Base-by-base conservation (phyloP, 2,329 filamentous ascomycete genomes). In the Neodidymelliopsis sp. region DNA sequence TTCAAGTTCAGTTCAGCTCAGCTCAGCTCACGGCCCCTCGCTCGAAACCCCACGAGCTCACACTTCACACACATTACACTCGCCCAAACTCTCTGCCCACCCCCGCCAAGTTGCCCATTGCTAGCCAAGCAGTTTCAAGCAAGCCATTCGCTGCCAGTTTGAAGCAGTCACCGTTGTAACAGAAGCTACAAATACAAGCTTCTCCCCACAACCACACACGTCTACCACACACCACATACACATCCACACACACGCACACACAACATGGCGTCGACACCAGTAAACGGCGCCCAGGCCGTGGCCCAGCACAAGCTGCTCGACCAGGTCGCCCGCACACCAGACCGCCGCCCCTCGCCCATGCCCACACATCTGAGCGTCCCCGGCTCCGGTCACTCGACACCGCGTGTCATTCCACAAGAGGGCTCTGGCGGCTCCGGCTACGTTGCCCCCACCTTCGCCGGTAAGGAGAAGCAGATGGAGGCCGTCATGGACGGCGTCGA, bases 381-480 rank as follows among this genome's bases (percentile, higher is more conserved):
- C 11, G 79, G 83, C 47, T 73, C 76, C 66, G 75, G 64, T 53
- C 73, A 62, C 77, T 81, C 68, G 75, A 81, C 71, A 82, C 86
- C 74, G 27, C 84, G 88, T 46, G 81, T 93, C 46, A 79, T 97
- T 49, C 90, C 91, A 15, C 94, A 94, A 59, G 88, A 91, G 61
- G 94, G 92, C 22, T 63, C 64, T 13, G 94, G 94, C 66, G 67
- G 68, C 53, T 88, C 95, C 27, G 94, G 94, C 67, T 99, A 99
- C 78, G 87, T 96, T 58, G 92, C 94, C 18, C 91, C 93, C 35
- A 91, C 91, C 55, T 99, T 99, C 70, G 87, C 91, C 72, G 94
- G 93, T 71, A 97, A 96, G 79, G 81, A 86, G 58, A 86, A 91
- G 71, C 94, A 99, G 80, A 96, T 96, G 86, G 84, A 89, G 70